These are phyloP conservation scores for Coemansia furcata DNA, from an alignment of 192 early-diverging fungal genomes.

Conservation along the genomic window DNA sequence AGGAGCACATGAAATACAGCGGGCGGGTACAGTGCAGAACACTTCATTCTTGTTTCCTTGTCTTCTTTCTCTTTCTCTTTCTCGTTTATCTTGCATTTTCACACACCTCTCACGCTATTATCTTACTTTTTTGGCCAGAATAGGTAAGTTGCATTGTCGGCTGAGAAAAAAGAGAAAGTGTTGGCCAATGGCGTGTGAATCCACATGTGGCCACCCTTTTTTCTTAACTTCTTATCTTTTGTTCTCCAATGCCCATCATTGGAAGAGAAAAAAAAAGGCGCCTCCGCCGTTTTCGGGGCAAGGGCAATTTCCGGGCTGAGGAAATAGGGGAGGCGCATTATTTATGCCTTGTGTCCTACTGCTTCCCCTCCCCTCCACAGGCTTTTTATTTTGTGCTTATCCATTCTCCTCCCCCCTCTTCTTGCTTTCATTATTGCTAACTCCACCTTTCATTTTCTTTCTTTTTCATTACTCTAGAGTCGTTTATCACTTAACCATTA, in stretches of 20 bases:
- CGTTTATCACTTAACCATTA: not conserved
- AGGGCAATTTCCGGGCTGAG: slow-evolving; percentile 2
- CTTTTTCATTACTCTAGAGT: not conserved
- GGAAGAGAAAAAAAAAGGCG: not conserved
- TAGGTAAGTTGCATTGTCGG: not conserved
- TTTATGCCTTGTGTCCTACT: not conserved
- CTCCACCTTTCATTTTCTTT: not conserved
- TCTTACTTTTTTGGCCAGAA: not conserved
- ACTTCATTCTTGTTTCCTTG: not conserved
- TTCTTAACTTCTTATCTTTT: not conserved
- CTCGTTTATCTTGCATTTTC: not conserved
- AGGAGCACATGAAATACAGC: too few relatives aligned
- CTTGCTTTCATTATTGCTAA: not conserved
- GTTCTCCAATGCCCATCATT: slow-evolving; percentile 5
- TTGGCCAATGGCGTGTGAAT: not conserved
- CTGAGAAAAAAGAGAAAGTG: not conserved
- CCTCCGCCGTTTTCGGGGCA: not conserved
- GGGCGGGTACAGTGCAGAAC: too few relatives aligned
- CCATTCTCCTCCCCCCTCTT: not conserved
- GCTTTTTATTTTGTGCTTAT: not conserved
- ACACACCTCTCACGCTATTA: not conserved
- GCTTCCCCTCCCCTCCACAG: not conserved
- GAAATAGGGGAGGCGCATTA: not conserved
- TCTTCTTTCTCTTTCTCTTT: too few relatives aligned
- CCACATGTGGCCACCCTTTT: not conserved